Percentiles rank a stretch among this genome's conserved stretches.
Conservation (phyloP, 2,329 filamentous ascomycete species). For the Hymenoscyphus infarciens region DNA sequence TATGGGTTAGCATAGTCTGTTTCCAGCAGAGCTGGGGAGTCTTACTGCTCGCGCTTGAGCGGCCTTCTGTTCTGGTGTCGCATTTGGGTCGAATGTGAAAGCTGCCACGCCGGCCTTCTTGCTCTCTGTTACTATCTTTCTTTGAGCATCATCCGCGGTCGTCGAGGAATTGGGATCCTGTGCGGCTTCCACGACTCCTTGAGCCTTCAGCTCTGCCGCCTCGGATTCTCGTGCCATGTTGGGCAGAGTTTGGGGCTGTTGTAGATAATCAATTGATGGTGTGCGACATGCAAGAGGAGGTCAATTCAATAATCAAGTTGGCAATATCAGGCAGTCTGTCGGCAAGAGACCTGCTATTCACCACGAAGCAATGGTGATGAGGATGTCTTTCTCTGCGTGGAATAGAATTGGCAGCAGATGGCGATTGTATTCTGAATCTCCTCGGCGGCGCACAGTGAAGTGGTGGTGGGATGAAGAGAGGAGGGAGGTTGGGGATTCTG, state of each 20-base stretch:
- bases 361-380: background rate
- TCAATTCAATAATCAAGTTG: background rate
- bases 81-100: conserved; percentile 84
- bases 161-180: conserved; percentile 65
- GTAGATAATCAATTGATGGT: conserved; percentile 15
- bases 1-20: background rate
- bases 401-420: background rate
- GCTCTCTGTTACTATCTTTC: conserved; percentile 72
- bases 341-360: background rate
- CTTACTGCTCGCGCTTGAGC: conserved; percentile 73
- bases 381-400: background rate
- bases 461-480: background rate
- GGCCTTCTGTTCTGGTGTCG: conserved; percentile 77
- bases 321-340: background rate
- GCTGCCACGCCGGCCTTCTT: conserved; percentile 74
- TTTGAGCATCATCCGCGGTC: conserved; percentile 67
- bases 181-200: conserved; percentile 75
- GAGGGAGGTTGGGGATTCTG: background rate
- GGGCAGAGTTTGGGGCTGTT: conserved; percentile 16
- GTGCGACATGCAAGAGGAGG: conserved; percentile 9
- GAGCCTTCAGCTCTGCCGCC: conserved; percentile 69
- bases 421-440: background rate
- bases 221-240: conserved; percentile 28
- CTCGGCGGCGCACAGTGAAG: background rate
- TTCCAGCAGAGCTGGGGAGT: conserved; percentile 21